Percentiles rank a stretch among this genome's conserved stretches.
phyloP scores from a whole-genome alignment of 1,284 basidiomycete species.

The Leccinum glutinopallens region DNA sequence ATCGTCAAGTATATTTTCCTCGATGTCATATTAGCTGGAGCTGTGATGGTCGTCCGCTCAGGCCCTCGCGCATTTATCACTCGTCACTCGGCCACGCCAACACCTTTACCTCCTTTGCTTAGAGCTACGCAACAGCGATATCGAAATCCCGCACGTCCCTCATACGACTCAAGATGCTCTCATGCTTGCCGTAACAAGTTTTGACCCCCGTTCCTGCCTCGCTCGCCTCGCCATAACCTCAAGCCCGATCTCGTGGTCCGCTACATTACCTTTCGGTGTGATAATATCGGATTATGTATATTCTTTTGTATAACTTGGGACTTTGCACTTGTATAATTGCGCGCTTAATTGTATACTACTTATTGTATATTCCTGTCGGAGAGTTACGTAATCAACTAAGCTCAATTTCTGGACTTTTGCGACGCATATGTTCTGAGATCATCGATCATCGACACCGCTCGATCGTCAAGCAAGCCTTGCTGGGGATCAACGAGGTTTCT shows the following conservation, averaged over 20 bases:
- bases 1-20: constrained; percentile 2
- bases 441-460: not conserved
- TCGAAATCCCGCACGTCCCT: constrained; percentile 9
- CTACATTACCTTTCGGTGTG: constrained; percentile 27
- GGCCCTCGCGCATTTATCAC: constrained; percentile 17
- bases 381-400: not conserved
- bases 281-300: constrained; percentile 37
- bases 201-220: constrained; percentile 10
- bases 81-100: constrained; percentile 20
- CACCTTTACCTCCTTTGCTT: constrained; percentile 28
- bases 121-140: constrained; percentile 6
- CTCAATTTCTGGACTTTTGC: not conserved
- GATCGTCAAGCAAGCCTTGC: not conserved
- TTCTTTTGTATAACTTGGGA: constrained; percentile 35
- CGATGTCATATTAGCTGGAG: constrained; percentile 34
- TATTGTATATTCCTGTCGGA: constrained; percentile 1
- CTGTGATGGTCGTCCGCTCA: constrained; percentile 28
- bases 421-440: not conserved
- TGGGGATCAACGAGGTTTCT: not conserved
- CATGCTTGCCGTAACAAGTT: constrained; percentile 18
- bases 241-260: constrained; percentile 7
- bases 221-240: constrained; percentile 28
- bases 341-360: constrained; percentile 31
- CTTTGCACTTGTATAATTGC: constrained; percentile 31
- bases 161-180: constrained; percentile 29